Evolutionary conservation across 2,329 filamentous ascomycete genomes (phyloP), one percentile per base, ranked within the genome.

Genomic region (Penicillium polonicum): DNA sequence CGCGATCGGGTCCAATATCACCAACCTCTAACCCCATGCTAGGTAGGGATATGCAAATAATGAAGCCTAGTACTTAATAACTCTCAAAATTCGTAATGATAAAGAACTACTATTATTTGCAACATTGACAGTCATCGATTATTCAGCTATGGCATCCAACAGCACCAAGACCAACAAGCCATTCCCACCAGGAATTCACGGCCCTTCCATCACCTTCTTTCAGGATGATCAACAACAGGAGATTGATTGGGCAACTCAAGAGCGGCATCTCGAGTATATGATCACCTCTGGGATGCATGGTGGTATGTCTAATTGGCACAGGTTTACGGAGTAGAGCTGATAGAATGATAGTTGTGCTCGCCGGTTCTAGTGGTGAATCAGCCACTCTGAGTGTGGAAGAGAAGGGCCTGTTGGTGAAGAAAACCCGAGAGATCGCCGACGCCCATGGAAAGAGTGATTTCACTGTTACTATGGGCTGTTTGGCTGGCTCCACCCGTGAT

Each of bases 161-260:
- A 46, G 44, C 29, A 46, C 27, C 27, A 29, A 38, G 33, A 48
- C 21, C 12, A 48, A 48, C 46, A 48, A 48, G 49, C 42, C 46
- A 35, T 62, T 49, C 45, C 64, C 50, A 8, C 59, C 48, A 1
- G 82, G 82, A 4, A 81, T 85, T 48, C 83, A 85, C 60, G 82
- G 82, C n/a, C 83, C 82, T 1, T 79, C 76, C 21, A 68, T 85
- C 64, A 85, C 83, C 4, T 85, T 79, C 76, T 85, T 85, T 68
- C 71, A 74, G 46, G 72, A 77, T 55, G 76, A 79, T 57, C 64
- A 68, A 29, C 70, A 64, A 5, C 83, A 85, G 64, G 80, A 82
- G 42, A 81, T 85, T 39, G 82, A 85, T 65, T 85, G 82, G 83
- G 73, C 77, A 6, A 68, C 81, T 1, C 82, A 86, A 65, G 77